Base-by-base conservation (phyloP, 257 asterid genomes). In the Rhazya stricta region DNA sequence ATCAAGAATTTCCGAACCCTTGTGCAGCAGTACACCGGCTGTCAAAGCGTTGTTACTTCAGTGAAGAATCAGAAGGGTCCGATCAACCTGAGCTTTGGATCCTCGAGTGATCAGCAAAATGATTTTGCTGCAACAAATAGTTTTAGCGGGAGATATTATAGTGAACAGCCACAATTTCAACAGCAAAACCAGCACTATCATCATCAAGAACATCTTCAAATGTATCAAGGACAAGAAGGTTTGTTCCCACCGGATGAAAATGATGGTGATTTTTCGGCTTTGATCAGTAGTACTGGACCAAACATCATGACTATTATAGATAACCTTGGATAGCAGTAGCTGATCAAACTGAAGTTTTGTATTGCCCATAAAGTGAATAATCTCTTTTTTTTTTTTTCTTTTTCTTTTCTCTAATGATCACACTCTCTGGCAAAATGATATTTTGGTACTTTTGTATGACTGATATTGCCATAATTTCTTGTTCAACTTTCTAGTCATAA, bases 21-120 rank as follows among this genome's bases (percentile, higher is more conserved):
- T 56, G 96, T 90, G 62, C 96, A 90, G 81, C 88, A 88, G 75
- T 86, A 88, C 62, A 90, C 93, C 3, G 96, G 93, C 30, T 79
- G 87, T 82, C 86, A 83, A 66, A 71, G 45, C 68, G 32, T 67
- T 1, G 13, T 63, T 21, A 69, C 75, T 21, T 51, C 77, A 1
- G 41, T 68, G 37, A 67, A 39, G 25, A 74, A 51, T 72, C 84
- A 76, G 19, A 88, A 83, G 50, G 93, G 93, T 51, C 93, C 93
- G 0, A 86, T 90, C 68, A 88, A 86, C 37, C 66, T 90, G 48
- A 84, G 85, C 76, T 90, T 90, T 67, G 82, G 83, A 15, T 56
- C 83, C 15, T 19, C 79, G 11, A 25, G 73, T 48, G 48, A 43
- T n/a, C 72, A 62, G 5, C 43, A 5, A 15, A 32, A 34, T 37